Evolutionary conservation across 805 yeast species (phyloP), one percentile per base, ranked within the genome.

Genomic region (Kregervanrija pseudodelftensis): DNA sequence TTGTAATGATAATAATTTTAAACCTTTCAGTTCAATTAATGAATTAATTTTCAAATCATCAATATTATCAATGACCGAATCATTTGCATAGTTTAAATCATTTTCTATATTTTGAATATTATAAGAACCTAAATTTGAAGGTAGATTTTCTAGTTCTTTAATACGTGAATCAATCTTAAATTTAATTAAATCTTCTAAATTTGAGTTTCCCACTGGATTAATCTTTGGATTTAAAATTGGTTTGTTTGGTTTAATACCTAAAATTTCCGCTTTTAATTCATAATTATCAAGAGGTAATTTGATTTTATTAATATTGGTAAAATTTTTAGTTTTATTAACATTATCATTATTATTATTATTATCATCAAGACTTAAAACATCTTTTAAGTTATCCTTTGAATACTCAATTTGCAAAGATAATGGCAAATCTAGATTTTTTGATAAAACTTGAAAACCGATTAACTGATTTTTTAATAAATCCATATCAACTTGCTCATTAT

Each of bases 91-190:
- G 1, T 45, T 42, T 40, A 73, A 58, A 32, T 69, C 70, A 41
- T 62, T 61, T 4, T 51, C 47, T 14, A 59, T 36, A 10, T 46
- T 49, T 4, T 38, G 44, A 1, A 65, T 55, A 48, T 76, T 74
- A 40, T 72, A 79, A 2, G 86, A 71, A 22, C 90, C 91, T 42
- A 85, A 55, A 53, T 81, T 83, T 3, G 85, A 76, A 2, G 95
- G 93, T 12, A 85, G 55, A 42, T 63, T 69, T 58, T 83, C 89
- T 48, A 85, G 63, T 50, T 81, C 83, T 22, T 65, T 59, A 12
- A 84, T 66, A 60, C 91, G 72, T 41, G 71, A 70, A 7, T 76
- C 69, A 14, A 85, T 74, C 48, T 79, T 79, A 16, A 71, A 61
- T 5, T 75, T 63, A 11, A 84, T 70, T 8, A 71, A 61, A 36